phyloP scores from a whole-genome alignment of 176 grass and related monocot species.

The Zea luxurians region DNA sequence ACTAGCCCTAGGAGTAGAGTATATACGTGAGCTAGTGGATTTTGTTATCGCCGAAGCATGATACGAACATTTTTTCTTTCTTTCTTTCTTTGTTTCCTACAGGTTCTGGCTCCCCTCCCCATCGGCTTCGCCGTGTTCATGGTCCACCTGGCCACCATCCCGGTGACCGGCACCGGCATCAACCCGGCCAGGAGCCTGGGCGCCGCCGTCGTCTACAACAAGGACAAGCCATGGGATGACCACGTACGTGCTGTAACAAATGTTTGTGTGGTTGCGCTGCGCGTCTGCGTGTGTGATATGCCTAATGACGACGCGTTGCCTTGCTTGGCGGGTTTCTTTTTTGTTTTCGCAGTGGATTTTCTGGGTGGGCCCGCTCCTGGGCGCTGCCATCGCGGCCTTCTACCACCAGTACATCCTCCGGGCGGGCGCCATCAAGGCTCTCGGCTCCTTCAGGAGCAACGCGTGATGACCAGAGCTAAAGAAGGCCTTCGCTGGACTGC shows the following conservation, averaged over 20 bases:
- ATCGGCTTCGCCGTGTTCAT: slow-evolving; percentile 93
- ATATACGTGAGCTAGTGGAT: no score
- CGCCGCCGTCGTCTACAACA: slow-evolving; percentile 71
- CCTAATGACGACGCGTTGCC: no score
- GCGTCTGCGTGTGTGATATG: no score
- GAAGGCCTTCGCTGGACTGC: background rate
- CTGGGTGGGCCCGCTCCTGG: slow-evolving; percentile 54
- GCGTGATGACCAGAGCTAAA: slow-evolving; percentile 20
- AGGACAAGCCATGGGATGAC: slow-evolving; percentile 70
- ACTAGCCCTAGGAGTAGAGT: no score
- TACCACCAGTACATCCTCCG: slow-evolving; percentile 76
- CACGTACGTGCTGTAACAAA: slow-evolving; percentile 38
- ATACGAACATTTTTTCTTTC: no score
- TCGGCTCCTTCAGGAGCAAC: slow-evolving; percentile 77
- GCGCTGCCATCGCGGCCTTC: slow-evolving; percentile 48
- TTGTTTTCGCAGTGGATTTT: slow-evolving; percentile 54
- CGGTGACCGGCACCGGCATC: slow-evolving; percentile 87
- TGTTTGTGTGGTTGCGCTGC: background rate
- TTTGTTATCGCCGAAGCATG: no score
- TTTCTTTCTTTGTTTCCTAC: no score
- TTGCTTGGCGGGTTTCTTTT: no score
- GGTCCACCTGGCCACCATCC: slow-evolving; percentile 90
- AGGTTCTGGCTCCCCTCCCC: slow-evolving; percentile 79
- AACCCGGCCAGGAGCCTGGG: slow-evolving; percentile 85
- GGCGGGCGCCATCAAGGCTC: slow-evolving; percentile 62